Conservation (phyloP, 2,329 filamentous ascomycete species). For the Cladosporium velox region DNA sequence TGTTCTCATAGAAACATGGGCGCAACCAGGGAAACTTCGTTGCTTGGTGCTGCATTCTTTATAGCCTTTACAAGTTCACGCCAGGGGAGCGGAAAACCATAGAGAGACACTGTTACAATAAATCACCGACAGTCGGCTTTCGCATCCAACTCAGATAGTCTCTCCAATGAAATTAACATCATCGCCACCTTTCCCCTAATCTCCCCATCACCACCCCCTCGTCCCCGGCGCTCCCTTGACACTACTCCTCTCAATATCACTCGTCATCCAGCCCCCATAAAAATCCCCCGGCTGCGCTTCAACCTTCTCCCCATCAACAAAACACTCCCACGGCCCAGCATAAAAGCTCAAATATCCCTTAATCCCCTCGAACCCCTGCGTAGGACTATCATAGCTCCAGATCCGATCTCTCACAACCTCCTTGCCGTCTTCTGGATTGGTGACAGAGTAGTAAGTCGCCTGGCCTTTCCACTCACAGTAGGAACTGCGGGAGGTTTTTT, state of each 20-base stretch:
- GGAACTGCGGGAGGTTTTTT: constrained; percentile 48
- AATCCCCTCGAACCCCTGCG: constrained; percentile 54
- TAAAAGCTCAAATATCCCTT: constrained; percentile 62
- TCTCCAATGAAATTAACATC: too few species aligned
- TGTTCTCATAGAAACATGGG: too few species aligned
- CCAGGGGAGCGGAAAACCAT: too few species aligned
- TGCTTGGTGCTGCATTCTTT: too few species aligned
- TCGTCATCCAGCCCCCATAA: constrained; percentile 66
- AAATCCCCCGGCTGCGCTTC: constrained; percentile 63
- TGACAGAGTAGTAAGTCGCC: constrained; percentile 60
- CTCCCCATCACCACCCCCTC: constrained; percentile 32
- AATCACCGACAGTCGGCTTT: too few species aligned
- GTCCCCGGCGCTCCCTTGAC: constrained; percentile 51
- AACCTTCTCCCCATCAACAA: constrained; percentile 62
- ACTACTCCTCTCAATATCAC: constrained; percentile 56
- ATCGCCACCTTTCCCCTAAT: too few species aligned
- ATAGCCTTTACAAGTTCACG: too few species aligned
- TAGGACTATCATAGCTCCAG: constrained; percentile 62
- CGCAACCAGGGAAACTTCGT: too few species aligned
- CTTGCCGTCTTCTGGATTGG: constrained; percentile 42
- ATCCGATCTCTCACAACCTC: constrained; percentile 53
- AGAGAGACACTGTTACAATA: too few species aligned
- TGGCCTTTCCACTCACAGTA: constrained; percentile 64
- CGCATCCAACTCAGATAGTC: too few species aligned
- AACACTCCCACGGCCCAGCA: constrained; percentile 63